Evolutionary conservation across 1,139 yeast genomes (phyloP).

Genomic region (Blastobotrys serpentis): DNA sequence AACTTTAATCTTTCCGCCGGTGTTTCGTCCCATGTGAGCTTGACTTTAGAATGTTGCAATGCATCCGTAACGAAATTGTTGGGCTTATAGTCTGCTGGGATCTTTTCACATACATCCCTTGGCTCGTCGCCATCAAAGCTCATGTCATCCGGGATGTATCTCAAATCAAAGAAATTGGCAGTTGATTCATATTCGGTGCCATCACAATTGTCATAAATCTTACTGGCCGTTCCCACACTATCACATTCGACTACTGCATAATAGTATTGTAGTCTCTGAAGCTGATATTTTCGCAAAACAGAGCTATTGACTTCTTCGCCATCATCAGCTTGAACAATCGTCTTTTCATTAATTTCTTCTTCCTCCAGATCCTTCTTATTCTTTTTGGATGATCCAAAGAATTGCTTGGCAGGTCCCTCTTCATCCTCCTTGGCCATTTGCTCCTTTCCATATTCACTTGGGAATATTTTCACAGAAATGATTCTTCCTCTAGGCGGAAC

Average conservation of each 20-base stretch:
- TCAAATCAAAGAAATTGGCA: conserved; percentile 86
- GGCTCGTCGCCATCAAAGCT: conserved; percentile 66
- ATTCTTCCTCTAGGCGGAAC: conserved; percentile 76
- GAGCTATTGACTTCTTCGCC: conserved; percentile 49
- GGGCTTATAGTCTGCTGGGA: conserved; percentile 84
- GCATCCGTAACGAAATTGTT: conserved; percentile 85
- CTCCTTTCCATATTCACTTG: conserved; percentile 92
- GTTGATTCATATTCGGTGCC: conserved; percentile 96
- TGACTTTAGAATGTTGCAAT: conserved; percentile 87
- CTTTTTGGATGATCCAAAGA: conserved; percentile 51
- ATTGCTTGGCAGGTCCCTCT: conserved; percentile 90
- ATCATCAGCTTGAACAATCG: conserved; percentile 36
- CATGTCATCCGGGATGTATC: conserved; percentile 92
- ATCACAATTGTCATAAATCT: conserved; percentile 82
- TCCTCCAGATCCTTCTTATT: conserved; percentile 37
- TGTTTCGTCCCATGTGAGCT: conserved; percentile 97
- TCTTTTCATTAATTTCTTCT: conserved; percentile 33
- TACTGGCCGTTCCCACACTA: conserved; percentile 64
- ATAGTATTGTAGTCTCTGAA: conserved; percentile 85
- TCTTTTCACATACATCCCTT: conserved; percentile 64
- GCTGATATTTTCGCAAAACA: conserved; percentile 59
- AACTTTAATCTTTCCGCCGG: conserved; percentile 85
- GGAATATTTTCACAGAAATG: conserved; percentile 70
- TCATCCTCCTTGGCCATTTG: conserved; percentile 86
- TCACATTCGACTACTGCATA: conserved; percentile 93